Evolutionary conservation across 305 asterid genomes (phyloP).

Genomic region (Solanum aculeatissimum): DNA sequence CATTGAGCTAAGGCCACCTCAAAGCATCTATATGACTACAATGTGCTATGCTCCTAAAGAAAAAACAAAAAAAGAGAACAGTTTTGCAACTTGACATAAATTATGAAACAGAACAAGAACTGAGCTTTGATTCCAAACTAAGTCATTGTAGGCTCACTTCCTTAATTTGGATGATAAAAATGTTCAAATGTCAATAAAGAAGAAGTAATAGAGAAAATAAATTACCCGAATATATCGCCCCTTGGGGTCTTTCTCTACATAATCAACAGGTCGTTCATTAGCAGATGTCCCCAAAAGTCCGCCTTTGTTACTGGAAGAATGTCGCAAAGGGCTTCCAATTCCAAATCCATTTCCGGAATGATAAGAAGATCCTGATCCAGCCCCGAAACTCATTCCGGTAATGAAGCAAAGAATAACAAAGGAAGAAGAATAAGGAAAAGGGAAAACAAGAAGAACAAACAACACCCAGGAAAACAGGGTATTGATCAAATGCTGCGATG

Average conservation of each 20-base stretch:
- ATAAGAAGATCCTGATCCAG: slow-evolving; percentile 10
- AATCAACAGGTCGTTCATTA: slow-evolving; percentile 19
- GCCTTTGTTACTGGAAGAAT: slow-evolving; percentile 5
- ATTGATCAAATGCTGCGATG: not conserved
- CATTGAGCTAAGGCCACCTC: not conserved
- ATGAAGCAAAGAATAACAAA: slow-evolving; percentile 3
- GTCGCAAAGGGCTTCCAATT: slow-evolving; percentile 3
- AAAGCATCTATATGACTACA: not conserved
- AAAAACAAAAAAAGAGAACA: not conserved
- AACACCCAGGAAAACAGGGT: not conserved
- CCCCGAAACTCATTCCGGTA: slow-evolving; percentile 23
- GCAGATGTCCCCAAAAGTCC: slow-evolving; percentile 9
- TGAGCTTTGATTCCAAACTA: not conserved
- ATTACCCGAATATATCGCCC: slow-evolving; percentile 63
- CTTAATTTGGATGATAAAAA: not conserved
- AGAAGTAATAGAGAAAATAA: not conserved
- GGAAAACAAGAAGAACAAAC: not conserved
- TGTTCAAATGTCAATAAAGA: not conserved
- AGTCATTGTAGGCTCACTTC: not conserved
- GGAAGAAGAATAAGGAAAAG: slow-evolving; percentile 4
- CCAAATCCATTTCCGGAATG: slow-evolving; percentile 11
- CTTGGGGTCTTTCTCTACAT: slow-evolving; percentile 45
- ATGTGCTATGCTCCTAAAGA: not conserved
- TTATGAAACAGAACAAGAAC: not conserved
- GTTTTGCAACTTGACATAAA: not conserved